Conservation (phyloP, 179 eudicot genomes). For the Gypsophila paniculata region DNA sequence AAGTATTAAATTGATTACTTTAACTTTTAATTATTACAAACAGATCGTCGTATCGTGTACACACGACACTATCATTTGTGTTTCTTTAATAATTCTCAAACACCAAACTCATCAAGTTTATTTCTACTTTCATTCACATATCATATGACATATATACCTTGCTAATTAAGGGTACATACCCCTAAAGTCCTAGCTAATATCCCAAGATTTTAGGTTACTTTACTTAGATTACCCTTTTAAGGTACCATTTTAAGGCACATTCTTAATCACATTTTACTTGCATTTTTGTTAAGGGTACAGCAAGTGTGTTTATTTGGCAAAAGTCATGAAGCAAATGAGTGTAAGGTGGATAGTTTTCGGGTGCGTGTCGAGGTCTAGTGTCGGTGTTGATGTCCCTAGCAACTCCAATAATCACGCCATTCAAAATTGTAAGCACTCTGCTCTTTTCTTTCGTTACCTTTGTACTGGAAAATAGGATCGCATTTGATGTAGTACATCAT, state of each 20-base stretch:
- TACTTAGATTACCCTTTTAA: conserved; percentile 11
- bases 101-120: conserved; percentile 31
- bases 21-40: no score
- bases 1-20: no score
- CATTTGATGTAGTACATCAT: no score
- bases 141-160: conserved; percentile 29
- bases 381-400: conserved; percentile 17
- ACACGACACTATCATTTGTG: no score
- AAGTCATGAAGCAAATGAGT: conserved; percentile 29
- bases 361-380: conserved; percentile 28
- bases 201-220: conserved; percentile 16
- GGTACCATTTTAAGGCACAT: conserved; percentile 1
- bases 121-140: conserved; percentile 27
- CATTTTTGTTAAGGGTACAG: not conserved
- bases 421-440: conserved; percentile 17
- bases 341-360: conserved; percentile 31
- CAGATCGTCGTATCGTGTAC: no score
- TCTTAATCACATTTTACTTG: not conserved
- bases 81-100: not conserved
- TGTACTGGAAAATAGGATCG: no score
- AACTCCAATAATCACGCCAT: conserved; percentile 5
- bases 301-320: not conserved
- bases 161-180: conserved; percentile 22
- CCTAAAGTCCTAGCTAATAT: not conserved
- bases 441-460: not conserved